Base-by-base conservation (phyloP, 257 asterid genomes). In the Striga asiatica region DNA sequence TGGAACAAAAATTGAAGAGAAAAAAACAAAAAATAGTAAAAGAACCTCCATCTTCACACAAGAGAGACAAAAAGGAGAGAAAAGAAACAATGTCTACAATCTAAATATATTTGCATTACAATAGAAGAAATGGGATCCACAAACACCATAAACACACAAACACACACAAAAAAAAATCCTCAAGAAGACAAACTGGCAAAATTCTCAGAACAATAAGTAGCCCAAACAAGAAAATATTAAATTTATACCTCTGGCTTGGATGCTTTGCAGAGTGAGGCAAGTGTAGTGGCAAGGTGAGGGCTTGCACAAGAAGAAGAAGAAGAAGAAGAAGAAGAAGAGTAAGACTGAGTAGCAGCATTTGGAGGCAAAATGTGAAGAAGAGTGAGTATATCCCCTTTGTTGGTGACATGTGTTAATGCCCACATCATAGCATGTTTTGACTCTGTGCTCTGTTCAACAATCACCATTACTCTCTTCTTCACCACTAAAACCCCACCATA, bases 381-480 rank as follows among this genome's bases (percentile, higher is more conserved):
- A 32, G 98, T 86, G 20, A 89, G 79, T 3, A 85, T 68, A 67
- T 89, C 98, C 16, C 86, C 93, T 75, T 74, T 79, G 17, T 79
- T 81, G 1, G 96, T 63, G 1, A 86, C 91, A 72, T 86, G 96
- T 50, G 94, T 81, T 1, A 89, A 81, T 16, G 97, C 96, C 96
- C 96, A 89, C 91, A 83, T 86, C 96, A 89, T 83, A 0, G 97
- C 97, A 62, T 89, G 93, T 19, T 83, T 85, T 0, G 86, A 77
- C 55, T 79, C 76, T 7, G 93, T 71, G 32, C 78, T 54, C 29
- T 85, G 77, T 70, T 89, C 97, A 70, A 89, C 91, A 1, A 89
- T 85, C 61, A 89, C 96, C 97, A 89, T 85, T 6, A 89, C 96
- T 66, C 94, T 81, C 38, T 89, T 85, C 79, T 85, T 79, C 87